Percentiles rank a stretch among this genome's conserved stretches.
phyloP scores from a whole-genome alignment of 2,329 filamentous ascomycete genomes.

The Fusarium brevicatenulatum region DNA sequence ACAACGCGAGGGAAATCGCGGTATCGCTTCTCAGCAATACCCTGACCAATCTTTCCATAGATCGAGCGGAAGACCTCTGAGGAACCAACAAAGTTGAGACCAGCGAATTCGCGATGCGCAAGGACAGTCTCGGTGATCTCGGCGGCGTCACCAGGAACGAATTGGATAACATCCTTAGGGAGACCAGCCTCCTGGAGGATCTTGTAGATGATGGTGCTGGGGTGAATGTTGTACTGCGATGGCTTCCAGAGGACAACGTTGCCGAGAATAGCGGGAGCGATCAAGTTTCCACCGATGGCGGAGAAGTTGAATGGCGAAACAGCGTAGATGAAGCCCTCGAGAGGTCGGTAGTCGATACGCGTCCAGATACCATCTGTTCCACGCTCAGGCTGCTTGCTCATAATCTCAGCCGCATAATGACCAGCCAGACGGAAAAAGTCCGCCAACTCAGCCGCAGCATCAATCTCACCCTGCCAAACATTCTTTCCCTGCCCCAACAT shows the following conservation, averaged over 20 bases:
- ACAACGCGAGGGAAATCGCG: conserved; percentile 87
- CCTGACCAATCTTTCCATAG: conserved; percentile 84
- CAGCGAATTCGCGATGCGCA: conserved; percentile 80
- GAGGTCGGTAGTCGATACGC: conserved; percentile 86
- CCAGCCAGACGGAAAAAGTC: conserved; percentile 97
- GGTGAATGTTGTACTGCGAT: conserved; percentile 83
- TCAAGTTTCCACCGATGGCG: conserved; percentile 88
- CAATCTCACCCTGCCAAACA: conserved; percentile 97
- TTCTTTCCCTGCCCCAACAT: conserved; percentile 99
- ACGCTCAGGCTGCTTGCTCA: conserved; percentile 49
- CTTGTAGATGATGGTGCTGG: conserved; percentile 88
- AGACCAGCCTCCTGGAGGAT: conserved; percentile 92
- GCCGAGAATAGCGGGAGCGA: conserved; percentile 85
- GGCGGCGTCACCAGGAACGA: conserved; percentile 87
- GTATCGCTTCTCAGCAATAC: conserved; percentile 84
- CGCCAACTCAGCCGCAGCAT: conserved; percentile 88
- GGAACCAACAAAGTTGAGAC: conserved; percentile 94
- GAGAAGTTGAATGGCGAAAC: conserved; percentile 97
- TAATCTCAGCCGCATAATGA: conserved; percentile 74
- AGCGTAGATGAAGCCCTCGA: conserved; percentile 95
- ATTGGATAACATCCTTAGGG: conserved; percentile 89
- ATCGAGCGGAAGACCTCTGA: conserved; percentile 90
- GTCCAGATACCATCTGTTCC: conserved; percentile 55
- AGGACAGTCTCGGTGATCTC: conserved; percentile 83
- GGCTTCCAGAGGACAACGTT: conserved; percentile 98